A percentile compares a stretch with the other conserved stretches of the same genome.
These are phyloP conservation scores for Delonix regia DNA, from an alignment of 306 rosid genomes.

Conservation along the genomic window DNA sequence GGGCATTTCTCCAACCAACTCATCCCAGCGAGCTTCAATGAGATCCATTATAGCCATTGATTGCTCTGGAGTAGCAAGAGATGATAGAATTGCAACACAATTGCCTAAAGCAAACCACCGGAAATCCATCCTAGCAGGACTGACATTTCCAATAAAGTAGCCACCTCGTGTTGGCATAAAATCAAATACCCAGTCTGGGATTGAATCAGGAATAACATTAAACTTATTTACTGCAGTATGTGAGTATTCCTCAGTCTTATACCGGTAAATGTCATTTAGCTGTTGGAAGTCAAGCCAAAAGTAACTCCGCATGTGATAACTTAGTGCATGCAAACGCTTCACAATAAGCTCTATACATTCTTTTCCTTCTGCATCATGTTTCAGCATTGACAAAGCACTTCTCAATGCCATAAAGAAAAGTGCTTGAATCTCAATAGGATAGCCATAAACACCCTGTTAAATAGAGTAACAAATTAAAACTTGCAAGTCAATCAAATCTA, in stretches of 20 bases:
- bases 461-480: constrained; percentile 11
- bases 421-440: constrained; percentile 94
- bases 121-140: constrained; percentile 97
- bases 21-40: constrained; percentile 93
- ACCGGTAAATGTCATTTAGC: constrained; percentile 87
- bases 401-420: constrained; percentile 91
- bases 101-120: constrained; percentile 94
- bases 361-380: constrained; percentile 80
- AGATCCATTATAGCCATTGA: constrained; percentile 94
- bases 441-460: constrained; percentile 83
- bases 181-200: constrained; percentile 91
- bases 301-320: constrained; percentile 86
- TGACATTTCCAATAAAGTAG: constrained; percentile 89
- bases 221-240: constrained; percentile 96
- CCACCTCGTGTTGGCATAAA: constrained; percentile 94
- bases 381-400: constrained; percentile 75
- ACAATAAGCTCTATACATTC: constrained; percentile 81
- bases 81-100: constrained; percentile 84
- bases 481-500: constrained; percentile 12
- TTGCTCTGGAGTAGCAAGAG: constrained; percentile 91
- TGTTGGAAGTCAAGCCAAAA: constrained; percentile 96
- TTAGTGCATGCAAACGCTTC: constrained; percentile 89
- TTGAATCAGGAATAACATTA: constrained; percentile 93
- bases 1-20: constrained; percentile 95
- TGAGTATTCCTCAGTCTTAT: constrained; percentile 93